Evolutionary conservation across 140 eudicot genomes (phyloP).

Genomic region (Senecio squalidus): DNA sequence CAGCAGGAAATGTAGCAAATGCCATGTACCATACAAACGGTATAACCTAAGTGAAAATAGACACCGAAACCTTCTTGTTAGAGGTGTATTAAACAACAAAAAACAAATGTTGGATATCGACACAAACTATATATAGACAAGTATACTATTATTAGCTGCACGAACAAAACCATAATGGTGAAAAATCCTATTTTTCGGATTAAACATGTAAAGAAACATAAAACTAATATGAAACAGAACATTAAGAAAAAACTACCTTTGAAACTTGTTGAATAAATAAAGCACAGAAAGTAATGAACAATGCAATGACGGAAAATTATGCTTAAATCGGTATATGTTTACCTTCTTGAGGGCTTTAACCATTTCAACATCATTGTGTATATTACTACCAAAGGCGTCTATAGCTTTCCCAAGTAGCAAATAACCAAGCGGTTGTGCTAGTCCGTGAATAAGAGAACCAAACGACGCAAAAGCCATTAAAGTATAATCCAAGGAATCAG

Average conservation of each 20-base stretch:
- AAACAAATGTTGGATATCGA: not conserved
- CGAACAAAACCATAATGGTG: too few species aligned
- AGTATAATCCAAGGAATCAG: slow-evolving; percentile 62
- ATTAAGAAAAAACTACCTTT: too few species aligned
- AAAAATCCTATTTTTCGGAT: too few species aligned
- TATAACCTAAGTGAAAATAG: slow-evolving; percentile 46
- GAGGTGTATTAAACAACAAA: not conserved
- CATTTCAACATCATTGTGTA: slow-evolving; percentile 47
- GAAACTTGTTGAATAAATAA: too few species aligned
- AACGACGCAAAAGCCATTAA: slow-evolving; percentile 63
- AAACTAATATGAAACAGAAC: too few species aligned
- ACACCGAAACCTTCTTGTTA: not conserved
- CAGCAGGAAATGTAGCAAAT: slow-evolving; percentile 86
- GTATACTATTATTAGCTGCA: too few species aligned
- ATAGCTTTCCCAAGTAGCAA: slow-evolving; percentile 77
- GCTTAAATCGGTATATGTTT: not conserved
- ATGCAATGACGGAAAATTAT: too few species aligned
- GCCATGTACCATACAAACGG: slow-evolving; percentile 94
- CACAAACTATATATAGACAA: too few species aligned
- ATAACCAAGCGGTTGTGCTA: slow-evolving; percentile 77
- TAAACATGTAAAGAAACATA: too few species aligned
- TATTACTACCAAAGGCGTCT: slow-evolving; percentile 69
- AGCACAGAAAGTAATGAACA: too few species aligned
- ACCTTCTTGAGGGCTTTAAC: slow-evolving; percentile 77
- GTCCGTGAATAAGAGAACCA: slow-evolving; percentile 79